Evolutionary conservation across 768 basidiomycete genomes (phyloP).

Genomic region (Xanthoconium stramineum): DNA sequence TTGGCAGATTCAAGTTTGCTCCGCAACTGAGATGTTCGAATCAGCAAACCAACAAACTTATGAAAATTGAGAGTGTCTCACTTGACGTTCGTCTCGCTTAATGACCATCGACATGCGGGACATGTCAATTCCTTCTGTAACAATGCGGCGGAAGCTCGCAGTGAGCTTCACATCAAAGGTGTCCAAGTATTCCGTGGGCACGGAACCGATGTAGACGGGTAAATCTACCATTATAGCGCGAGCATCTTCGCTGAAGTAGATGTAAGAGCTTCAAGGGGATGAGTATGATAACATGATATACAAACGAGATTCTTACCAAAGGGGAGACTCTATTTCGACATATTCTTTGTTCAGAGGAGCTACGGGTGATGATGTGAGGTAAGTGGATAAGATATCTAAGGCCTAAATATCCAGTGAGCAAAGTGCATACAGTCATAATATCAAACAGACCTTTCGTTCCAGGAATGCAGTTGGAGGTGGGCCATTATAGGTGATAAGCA

Average conservation of each 20-base stretch:
- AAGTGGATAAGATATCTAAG: constrained; percentile 79
- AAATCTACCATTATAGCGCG: constrained; percentile 72
- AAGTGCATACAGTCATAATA: background rate
- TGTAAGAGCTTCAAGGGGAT: constrained; percentile 58
- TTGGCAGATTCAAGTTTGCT: constrained; percentile 82
- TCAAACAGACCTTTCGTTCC: constrained; percentile 55
- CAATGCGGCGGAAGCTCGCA: constrained; percentile 66
- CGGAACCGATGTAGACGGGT: constrained; percentile 75
- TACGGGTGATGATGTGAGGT: constrained; percentile 81
- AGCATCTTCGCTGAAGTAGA: constrained; percentile 78
- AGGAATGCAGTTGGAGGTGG: constrained; percentile 70
- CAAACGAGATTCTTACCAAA: constrained; percentile 55
- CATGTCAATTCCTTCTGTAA: constrained; percentile 82
- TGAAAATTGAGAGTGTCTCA: constrained; percentile 23
- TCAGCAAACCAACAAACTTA: background rate
- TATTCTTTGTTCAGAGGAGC: constrained; percentile 89
- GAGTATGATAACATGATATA: constrained; percentile 7
- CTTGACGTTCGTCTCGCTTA: constrained; percentile 84
- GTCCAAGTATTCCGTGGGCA: constrained; percentile 79
- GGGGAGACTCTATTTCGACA: constrained; percentile 85
- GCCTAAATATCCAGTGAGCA: constrained; percentile 46
- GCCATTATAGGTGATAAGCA: constrained; percentile 74
- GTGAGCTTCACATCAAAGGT: constrained; percentile 66
- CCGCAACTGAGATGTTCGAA: constrained; percentile 52
- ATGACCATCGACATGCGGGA: constrained; percentile 84